Percentiles rank a stretch among this genome's conserved stretches.
phyloP scores from a whole-genome alignment of 1,139 yeast genomes.

The Blastobotrys persicus region DNA sequence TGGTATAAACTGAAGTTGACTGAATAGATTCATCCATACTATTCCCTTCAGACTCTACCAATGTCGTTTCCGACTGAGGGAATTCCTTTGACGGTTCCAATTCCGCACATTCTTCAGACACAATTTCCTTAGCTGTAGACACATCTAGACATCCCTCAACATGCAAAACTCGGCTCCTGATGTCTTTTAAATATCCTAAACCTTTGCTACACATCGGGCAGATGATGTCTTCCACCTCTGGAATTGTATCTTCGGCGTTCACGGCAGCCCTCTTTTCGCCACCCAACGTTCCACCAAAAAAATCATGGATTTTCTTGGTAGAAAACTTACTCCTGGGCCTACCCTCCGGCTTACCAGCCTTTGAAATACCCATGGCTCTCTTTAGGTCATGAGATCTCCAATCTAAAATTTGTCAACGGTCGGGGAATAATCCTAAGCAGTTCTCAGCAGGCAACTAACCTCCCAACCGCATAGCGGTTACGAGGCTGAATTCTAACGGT shows the following conservation, averaged over 20 bases:
- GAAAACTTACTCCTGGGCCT: not conserved
- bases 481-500: not conserved
- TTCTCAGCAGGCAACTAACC: no score
- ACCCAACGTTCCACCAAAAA: not conserved
- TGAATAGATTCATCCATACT: not conserved
- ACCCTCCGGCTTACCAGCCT: not conserved
- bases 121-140: slow-evolving; percentile 2
- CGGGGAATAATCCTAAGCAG: no score
- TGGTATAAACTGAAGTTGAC: not conserved
- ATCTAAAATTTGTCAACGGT: not conserved
- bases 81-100: not conserved
- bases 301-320: not conserved
- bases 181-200: slow-evolving; percentile 12
- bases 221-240: slow-evolving; percentile 6
- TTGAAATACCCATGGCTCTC: not conserved
- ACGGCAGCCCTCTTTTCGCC: not conserved
- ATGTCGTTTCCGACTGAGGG: not conserved
- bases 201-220: slow-evolving; percentile 25
- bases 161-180: slow-evolving; percentile 19
- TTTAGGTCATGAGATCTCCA: not conserved
- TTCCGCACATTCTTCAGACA: not conserved
- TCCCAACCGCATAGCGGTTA: not conserved
- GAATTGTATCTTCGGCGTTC: not conserved
- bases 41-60: not conserved
- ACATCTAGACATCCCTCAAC: slow-evolving; percentile 21